Conservation (phyloP, 208 protist genomes). For the Paratrypanosoma confusum region DNA sequence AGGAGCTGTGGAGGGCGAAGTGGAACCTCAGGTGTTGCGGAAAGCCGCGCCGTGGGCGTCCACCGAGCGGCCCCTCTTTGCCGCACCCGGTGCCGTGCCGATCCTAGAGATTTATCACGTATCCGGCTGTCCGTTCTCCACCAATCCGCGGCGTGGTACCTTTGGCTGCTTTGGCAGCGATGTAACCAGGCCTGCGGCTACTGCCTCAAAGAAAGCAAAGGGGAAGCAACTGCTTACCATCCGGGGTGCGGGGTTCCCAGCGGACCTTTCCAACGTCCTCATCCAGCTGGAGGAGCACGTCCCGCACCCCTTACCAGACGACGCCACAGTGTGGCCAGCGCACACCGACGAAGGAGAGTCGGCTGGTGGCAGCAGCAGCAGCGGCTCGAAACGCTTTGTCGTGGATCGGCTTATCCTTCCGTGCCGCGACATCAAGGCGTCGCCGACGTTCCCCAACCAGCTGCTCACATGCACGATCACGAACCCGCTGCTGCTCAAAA, state of each 20-base stretch:
- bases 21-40: too few relatives aligned
- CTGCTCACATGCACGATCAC: slow-evolving; percentile 46
- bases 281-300: slow-evolving; percentile 8
- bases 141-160: slow-evolving; percentile 19
- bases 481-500: slow-evolving; percentile 11
- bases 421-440: slow-evolving; percentile 22
- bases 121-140: slow-evolving; percentile 30
- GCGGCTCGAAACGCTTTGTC: background rate
- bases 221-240: too few relatives aligned
- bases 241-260: slow-evolving; percentile 40
- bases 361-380: slow-evolving; percentile 1
- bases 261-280: slow-evolving; percentile 2
- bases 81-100: too few relatives aligned
- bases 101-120: slow-evolving; percentile 44
- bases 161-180: slow-evolving; percentile 32
- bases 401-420: slow-evolving; percentile 6
- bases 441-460: slow-evolving; percentile 43
- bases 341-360: background rate
- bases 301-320: slow-evolving; percentile 1
- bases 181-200: slow-evolving; percentile 3
- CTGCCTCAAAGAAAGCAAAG: too few relatives aligned
- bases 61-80: too few relatives aligned
- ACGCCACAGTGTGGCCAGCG: background rate
- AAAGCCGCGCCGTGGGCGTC: too few relatives aligned
- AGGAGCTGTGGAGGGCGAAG: too few relatives aligned